Evolutionary conservation across 345 rosid species (phyloP).

Genomic region (Eucalyptus marginata): DNA sequence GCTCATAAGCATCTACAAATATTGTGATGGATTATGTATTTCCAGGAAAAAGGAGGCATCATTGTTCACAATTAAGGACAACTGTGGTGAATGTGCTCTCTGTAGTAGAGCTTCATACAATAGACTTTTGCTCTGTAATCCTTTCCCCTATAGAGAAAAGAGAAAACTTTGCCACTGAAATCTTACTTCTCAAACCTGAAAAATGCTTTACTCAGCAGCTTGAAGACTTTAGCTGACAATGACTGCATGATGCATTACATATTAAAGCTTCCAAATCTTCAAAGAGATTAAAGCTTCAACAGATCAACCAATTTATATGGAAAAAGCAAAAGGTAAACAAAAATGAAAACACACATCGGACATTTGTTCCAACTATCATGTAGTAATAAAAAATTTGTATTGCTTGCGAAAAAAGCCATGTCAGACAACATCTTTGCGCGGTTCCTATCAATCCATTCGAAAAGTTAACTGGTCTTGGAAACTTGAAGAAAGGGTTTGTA

Average conservation of each 20-base stretch:
- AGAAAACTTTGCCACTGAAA: neutral
- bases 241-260: neutral
- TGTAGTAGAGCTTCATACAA: neutral
- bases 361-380: neutral
- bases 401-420: neutral
- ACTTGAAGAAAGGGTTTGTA: neutral
- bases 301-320: neutral
- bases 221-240: neutral
- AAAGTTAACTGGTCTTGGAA: neutral
- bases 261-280: neutral
- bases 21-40: neutral
- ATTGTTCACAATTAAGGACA: neutral
- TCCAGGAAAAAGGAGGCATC: neutral
- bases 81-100: neutral
- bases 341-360: neutral
- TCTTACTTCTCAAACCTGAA: neutral
- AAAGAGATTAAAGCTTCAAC: neutral
- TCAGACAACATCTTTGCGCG: neutral
- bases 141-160: neutral
- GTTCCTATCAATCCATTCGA: neutral
- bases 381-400: neutral
- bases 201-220: neutral
- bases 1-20: neutral
- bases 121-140: neutral
- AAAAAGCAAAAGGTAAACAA: neutral